Evolutionary conservation across 208 protist genomes (phyloP), one percentile per base, ranked within the genome.

Genomic region (Sergeia podlipaevii): DNA sequence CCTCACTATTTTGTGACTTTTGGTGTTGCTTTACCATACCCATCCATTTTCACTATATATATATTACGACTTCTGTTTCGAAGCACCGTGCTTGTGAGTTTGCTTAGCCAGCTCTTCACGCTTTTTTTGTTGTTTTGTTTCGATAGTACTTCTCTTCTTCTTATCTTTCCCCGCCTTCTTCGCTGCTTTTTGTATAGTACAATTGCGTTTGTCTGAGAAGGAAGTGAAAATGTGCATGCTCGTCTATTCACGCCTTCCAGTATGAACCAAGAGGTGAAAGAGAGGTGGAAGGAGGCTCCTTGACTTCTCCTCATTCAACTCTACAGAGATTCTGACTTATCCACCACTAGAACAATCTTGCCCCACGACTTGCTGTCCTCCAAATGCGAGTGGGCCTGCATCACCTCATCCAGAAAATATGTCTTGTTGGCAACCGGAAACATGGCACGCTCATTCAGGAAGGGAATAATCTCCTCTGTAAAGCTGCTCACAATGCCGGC

Each of bases 381-480:
- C 34, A 93, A 41, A 11, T 74, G 65, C 15, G 20, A 42, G 45
- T 93, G 85, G 5, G 81, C 85, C 45, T 76, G 59, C 8, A 62
- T 63, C 4, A 88, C 85, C 32, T 89, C 81, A 34, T 83, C 79
- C 23, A 93, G 28, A 20, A 69, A 33, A 54, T 79, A 88, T n/a
- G 74, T 80, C 46, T 76, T 69, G 61, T 83, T 80, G 44, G 75
- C 73, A 24, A 88, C 73, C 20, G 85, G 73, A 10, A 60, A 52
- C 44, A 92, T 84, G 10, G 65, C 46, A 8, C 78, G 69, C 26
- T 80, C 63, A 10, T 52, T 49, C 39, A 89, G 52, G 64, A 76
- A 66, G 33, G 85, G 78, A 20, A 87, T 57, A 18, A 84, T 60
- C 52, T 85, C 85, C 61, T 67, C 52, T 52, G 66, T 53, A 36